A percentile compares a stretch with the other conserved stretches of the same genome.
Evolutionary conservation across 2,329 filamentous ascomycete species (phyloP).

Genomic region (Shiraia sp.): DNA sequence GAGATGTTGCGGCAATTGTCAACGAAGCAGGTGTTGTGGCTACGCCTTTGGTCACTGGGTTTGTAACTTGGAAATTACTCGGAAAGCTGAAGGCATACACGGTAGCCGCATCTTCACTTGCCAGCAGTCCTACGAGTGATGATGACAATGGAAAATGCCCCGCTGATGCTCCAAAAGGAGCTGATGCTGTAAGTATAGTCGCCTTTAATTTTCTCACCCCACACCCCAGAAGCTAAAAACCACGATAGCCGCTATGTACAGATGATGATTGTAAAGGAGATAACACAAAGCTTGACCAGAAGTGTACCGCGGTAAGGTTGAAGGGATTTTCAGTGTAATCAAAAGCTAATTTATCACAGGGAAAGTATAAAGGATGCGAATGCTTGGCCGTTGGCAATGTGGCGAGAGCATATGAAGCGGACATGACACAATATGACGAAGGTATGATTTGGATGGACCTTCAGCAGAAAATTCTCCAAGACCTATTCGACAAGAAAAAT

Average conservation of each 20-base stretch:
- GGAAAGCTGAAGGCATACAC: background rate
- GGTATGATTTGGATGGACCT: background rate
- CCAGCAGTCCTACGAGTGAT: background rate
- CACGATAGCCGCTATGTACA: background rate
- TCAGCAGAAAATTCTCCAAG: background rate
- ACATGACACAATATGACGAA: background rate
- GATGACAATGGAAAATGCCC: background rate
- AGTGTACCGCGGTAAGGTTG: background rate
- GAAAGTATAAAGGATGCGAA: conserved; percentile 1
- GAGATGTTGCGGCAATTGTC: background rate
- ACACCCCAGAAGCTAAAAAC: too few species aligned
- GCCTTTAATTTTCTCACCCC: background rate
- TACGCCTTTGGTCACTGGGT: background rate
- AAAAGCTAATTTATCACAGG: background rate
- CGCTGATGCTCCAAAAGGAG: background rate
- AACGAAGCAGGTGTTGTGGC: background rate
- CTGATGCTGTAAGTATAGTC: conserved; percentile 1
- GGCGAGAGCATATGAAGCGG: background rate
- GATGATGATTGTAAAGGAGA: conserved; percentile 1
- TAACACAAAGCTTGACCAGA: background rate
- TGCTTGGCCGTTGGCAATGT: background rate
- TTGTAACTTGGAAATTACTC: background rate
- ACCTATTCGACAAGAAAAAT: background rate
- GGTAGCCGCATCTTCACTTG: background rate
- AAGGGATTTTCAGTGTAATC: background rate